Evolutionary conservation across 352 stramenopile species (phyloP).

Genomic region (Globisporangium cystogenes): DNA sequence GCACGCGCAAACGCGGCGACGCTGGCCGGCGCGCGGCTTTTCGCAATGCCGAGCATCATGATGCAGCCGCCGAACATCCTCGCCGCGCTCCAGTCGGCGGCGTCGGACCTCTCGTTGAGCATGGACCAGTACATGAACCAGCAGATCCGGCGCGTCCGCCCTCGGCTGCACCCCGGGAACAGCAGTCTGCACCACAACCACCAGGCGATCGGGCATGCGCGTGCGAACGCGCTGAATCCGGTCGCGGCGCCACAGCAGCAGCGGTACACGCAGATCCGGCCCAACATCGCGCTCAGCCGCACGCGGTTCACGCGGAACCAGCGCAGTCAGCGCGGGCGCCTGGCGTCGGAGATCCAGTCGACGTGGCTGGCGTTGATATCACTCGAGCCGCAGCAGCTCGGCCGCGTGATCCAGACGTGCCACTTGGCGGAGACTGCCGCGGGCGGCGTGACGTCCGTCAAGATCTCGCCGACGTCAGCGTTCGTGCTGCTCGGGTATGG

Average conservation of each 20-base stretch:
- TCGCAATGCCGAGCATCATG: conserved; percentile 22
- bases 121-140: conserved; percentile 85
- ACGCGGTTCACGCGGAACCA: conserved; percentile 75
- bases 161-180: conserved; percentile 35
- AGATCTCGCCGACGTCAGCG: conserved; percentile 83
- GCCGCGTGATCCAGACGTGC: conserved; percentile 76
- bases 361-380: conserved; percentile 85
- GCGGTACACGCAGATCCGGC: conserved; percentile 76
- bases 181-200: conserved; percentile 19
- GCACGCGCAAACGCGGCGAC: conserved; percentile 8
- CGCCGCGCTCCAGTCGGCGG: conserved; percentile 50
- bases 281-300: conserved; percentile 79
- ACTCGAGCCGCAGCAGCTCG: conserved; percentile 69
- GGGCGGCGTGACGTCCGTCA: conserved; percentile 85
- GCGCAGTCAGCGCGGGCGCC: conserved; percentile 55
- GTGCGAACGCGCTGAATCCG: conserved; percentile 18
- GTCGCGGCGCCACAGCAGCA: conserved; percentile 35
- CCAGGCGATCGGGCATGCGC: conserved; percentile 14
- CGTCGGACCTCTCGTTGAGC: conserved; percentile 49
- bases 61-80: conserved; percentile 51
- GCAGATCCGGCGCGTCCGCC: conserved; percentile 72
- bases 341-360: conserved; percentile 80
- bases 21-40: conserved; percentile 3
- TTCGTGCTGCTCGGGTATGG: conserved; percentile 85
- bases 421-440: conserved; percentile 75